Conservation (phyloP, 2,329 filamentous ascomycete species). For the Penicillium sp. region DNA sequence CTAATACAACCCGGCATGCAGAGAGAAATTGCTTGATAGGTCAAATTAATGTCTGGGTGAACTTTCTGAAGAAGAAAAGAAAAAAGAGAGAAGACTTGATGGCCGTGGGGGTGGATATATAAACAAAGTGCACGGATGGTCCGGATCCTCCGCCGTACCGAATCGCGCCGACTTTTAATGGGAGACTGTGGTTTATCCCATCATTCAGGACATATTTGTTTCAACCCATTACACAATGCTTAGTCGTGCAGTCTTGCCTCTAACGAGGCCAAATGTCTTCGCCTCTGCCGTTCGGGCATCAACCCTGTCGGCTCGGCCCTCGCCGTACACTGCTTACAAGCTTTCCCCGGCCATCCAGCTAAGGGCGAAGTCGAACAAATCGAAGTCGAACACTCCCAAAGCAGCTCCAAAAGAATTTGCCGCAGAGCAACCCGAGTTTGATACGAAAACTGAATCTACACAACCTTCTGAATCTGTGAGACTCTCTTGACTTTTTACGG, state of each 20-base stretch:
- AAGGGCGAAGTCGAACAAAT: constrained; percentile 26
- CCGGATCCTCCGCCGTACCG: constrained; percentile 23
- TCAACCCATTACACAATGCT: constrained; percentile 39
- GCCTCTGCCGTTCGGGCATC: constrained; percentile 38
- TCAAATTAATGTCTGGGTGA: constrained; percentile 60
- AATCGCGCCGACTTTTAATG: constrained; percentile 34
- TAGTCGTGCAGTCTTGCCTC: constrained; percentile 47
- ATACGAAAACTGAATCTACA: constrained; percentile 36
- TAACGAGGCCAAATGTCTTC: constrained; percentile 44
- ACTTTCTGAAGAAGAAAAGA: constrained; percentile 55
- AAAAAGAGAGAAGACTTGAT: constrained; percentile 35
- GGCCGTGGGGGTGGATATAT: constrained; percentile 6
- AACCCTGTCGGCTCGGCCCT: constrained; percentile 32
- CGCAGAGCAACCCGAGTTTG: constrained; percentile 42
- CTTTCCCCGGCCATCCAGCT: constrained; percentile 32
- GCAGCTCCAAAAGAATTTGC: constrained; percentile 29
- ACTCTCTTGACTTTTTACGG: not conserved
- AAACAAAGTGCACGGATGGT: constrained; percentile 27
- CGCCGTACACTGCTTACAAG: constrained; percentile 40
- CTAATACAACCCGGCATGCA: constrained; percentile 61
- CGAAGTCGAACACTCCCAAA: constrained; percentile 27
- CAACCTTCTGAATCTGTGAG: constrained; percentile 31
- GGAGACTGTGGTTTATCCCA: constrained; percentile 18
- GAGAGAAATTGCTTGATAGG: constrained; percentile 49
- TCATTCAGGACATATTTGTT: constrained; percentile 9